Base-by-base conservation (phyloP, 176 grass and related monocot species). In the Cenchrus fungigraminus region DNA sequence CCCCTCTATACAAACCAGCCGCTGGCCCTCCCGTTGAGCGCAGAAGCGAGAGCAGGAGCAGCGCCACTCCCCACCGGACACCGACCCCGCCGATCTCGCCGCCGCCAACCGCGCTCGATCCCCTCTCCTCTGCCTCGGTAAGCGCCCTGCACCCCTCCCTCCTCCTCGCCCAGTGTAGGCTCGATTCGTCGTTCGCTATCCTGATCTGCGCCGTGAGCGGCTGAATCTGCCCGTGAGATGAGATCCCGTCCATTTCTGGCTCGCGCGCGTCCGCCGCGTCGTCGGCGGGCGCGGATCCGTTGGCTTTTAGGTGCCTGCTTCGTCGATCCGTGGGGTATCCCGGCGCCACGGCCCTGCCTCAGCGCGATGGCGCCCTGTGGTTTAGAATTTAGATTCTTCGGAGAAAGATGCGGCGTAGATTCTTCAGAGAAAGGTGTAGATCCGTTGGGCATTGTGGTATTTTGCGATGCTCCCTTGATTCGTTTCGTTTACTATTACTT, bases 161-260 rank as follows among this genome's bases (percentile, higher is more conserved):
- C 20, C 45, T 46, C 12, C 8, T 12, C 9, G 5, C 5, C 8
- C 37, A 25, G 0, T 14, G 3, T 29, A 13, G 6, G 34, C 2
- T 22, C 15, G 32, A 8, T 34, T 20, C n/a, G 1, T 32, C 16
- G 6, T 17, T 31, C 14, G 44, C 0, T 3, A 1, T 60, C 8
- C 34, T 66, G 80, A 88, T 79, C 81, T 56, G 58, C 29, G 31
- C 47, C 29, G n/a, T 14, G 16, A 46, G 49, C 32, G 14, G n/a
- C 6, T 8, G 45, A 43, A 72, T 83, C 73, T 88, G 7, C 15
- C 14, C 65, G 65, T 55, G 32, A 65, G n/a, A 71, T 65, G 56
- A 79, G 80, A 79, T 79, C 86, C 77, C 65, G n/a, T 31, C 86
- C 80, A 12, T 46, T 78, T 6, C 58, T 54, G 20, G 44, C n/a